Evolutionary conservation across 192 early-diverging fungal genomes (phyloP).

Genomic region (Oehlia diaphana): DNA sequence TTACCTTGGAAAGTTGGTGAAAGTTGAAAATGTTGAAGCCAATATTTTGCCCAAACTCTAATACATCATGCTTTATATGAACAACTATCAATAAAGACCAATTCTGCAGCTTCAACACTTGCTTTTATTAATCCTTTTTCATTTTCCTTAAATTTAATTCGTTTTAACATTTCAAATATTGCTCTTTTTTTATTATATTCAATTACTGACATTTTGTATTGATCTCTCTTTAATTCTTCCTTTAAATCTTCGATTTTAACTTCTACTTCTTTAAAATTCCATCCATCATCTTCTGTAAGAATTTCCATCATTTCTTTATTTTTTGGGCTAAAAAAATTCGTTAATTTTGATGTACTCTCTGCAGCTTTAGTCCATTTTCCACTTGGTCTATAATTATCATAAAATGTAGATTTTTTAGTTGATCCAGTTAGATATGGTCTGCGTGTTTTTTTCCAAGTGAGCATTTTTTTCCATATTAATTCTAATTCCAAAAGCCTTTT

Average conservation of each 20-base stretch:
- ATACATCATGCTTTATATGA: neutral
- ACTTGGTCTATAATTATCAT: slow-evolving; percentile 3
- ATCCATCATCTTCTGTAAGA: no score
- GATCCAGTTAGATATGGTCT: neutral
- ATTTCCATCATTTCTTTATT: neutral
- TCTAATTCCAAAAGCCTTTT: neutral
- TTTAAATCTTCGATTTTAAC: neutral
- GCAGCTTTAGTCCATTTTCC: neutral
- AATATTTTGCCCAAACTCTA: neutral
- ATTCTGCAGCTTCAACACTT: neutral
- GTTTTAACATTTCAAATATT: neutral
- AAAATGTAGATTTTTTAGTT: slow-evolving; percentile 3
- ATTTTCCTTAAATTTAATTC: neutral
- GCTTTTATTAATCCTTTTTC: slow-evolving; percentile 5
- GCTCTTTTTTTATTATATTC: slow-evolving; percentile 5
- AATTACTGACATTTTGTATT: neutral
- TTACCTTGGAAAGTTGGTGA: neutral
- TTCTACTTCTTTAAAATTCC: no score
- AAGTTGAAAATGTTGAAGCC: neutral
- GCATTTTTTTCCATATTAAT: neutral
- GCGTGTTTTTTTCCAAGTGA: neutral
- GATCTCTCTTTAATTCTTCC: neutral
- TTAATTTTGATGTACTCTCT: neutral
- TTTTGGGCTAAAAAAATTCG: neutral
- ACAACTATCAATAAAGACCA: neutral